Base-by-base conservation (phyloP, 176 grass and related monocot genomes). In the Bromus sterilis region DNA sequence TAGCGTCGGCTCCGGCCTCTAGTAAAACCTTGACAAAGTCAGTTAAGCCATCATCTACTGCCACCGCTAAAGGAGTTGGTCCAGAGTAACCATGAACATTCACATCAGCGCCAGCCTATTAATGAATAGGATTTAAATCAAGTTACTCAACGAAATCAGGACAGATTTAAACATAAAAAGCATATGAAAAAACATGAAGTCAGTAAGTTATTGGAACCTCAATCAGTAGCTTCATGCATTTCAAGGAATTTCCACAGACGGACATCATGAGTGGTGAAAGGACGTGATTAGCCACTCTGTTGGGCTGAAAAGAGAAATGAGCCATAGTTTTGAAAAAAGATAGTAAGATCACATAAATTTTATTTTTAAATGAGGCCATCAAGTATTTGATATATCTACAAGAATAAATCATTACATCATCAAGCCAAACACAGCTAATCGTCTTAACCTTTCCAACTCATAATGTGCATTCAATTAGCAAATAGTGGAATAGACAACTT, bases 21-120 rank as follows among this genome's bases (percentile, higher is more conserved):
- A 91, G 24, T 57, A 87, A 79, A 18, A 59, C 53, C 35, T 87
- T 68, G 46, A 91, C 60, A 60, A 84, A 53, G 37, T 91, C 80
- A 15, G 14, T 84, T 32, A 67, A 87, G 31, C 76, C 69, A 31
- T 67, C 69, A 43, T 75, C 71, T 58, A 81, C n/a, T 65, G 85
- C 78, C 37, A 53, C 29, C 4, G 51, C 81, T 74, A 80, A 75
- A 80, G 78, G 46, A 41, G 59, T 56, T 40, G 77, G 76, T 74
- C 76, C 80, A 56, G 4, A 43, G 8, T 37, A 43, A 79, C 28
- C 31, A 35, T 46, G 71, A 78, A 20, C 70, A 31, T 91, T 84
- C 34, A 68, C 76, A 84, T 91, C 37, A 61, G 89, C 89, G 16
- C 89, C 89, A 80, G 60, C 89, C 89, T 87, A 81, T 33, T 39